phyloP scores from a whole-genome alignment of 2,329 filamentous ascomycete genomes.

The Chaetomium olivaceum region DNA sequence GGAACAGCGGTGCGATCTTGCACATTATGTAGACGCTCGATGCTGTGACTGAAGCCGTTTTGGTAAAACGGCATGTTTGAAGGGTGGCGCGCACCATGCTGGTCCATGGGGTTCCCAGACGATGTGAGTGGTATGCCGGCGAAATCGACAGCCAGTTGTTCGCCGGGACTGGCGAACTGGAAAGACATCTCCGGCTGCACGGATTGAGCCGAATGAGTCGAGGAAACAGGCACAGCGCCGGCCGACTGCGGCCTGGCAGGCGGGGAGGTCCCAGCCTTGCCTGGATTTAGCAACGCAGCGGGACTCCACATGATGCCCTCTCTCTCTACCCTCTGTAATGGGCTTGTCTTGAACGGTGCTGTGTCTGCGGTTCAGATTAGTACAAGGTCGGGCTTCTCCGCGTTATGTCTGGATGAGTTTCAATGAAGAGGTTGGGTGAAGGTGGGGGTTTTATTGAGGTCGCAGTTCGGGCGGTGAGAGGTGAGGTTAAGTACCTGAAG shows the following conservation, averaged over 20 bases:
- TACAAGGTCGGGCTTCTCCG: not conserved
- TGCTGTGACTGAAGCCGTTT: conserved; percentile 58
- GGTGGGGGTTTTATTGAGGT: not conserved
- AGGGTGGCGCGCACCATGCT: conserved; percentile 32
- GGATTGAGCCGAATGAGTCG: conserved; percentile 32
- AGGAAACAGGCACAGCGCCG: conserved; percentile 26
- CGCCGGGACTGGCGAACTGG: conserved; percentile 44
- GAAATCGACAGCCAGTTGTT: conserved; percentile 36
- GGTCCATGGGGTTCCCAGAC: conserved; percentile 31
- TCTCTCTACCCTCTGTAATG: not conserved
- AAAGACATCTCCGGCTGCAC: conserved; percentile 41
- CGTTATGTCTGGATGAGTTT: not conserved
- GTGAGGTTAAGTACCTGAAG: not conserved
- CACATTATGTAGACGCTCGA: conserved; percentile 76
- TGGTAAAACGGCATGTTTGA: conserved; percentile 29
- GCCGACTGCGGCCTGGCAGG: conserved; percentile 26
- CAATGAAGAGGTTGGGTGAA: not conserved
- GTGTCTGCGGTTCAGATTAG: conserved; percentile 1
- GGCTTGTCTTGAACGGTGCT: not conserved
- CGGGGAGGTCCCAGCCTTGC: conserved; percentile 27
- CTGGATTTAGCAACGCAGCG: conserved; percentile 44
- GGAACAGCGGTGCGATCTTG: conserved; percentile 61
- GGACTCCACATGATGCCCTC: conserved; percentile 35
- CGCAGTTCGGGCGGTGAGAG: conserved; percentile 11
- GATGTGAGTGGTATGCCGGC: conserved; percentile 35